Conservation (phyloP, 1,284 basidiomycete genomes). For the Leccinum fuscescens region DNA sequence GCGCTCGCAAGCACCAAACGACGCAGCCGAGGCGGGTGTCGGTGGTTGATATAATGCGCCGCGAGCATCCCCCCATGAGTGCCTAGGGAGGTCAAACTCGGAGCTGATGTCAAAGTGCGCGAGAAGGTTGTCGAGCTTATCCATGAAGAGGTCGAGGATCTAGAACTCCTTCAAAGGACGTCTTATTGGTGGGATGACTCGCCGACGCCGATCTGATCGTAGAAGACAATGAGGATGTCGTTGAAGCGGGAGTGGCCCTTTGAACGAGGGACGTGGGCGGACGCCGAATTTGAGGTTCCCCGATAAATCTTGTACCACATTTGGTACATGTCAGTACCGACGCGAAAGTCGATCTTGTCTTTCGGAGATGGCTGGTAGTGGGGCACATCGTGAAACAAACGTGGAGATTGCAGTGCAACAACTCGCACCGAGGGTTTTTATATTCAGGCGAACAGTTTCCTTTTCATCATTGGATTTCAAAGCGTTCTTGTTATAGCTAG, state of each 20-base stretch:
- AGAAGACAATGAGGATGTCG: no score
- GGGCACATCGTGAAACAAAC: not conserved
- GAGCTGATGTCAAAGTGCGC: constrained; percentile 36
- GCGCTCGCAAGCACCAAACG: constrained; percentile 24
- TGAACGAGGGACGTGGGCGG: constrained; percentile 39
- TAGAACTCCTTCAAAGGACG: constrained; percentile 38
- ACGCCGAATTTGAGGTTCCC: constrained; percentile 5
- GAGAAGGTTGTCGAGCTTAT: constrained; percentile 47
- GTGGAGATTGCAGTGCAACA: not conserved
- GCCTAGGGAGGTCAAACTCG: constrained; percentile 44
- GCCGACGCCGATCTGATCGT: constrained; percentile 49
- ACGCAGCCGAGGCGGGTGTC: constrained; percentile 44
- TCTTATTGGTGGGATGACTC: constrained; percentile 39
- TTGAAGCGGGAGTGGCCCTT: constrained; percentile 24
- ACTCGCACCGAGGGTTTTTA: not conserved
- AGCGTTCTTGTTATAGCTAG: no score
- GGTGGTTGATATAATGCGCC: constrained; percentile 33
- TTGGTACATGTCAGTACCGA: constrained; percentile 12
- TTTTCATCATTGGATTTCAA: not conserved
- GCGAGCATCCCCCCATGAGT: constrained; percentile 55
- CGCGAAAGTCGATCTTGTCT: constrained; percentile 8
- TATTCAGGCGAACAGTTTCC: not conserved
- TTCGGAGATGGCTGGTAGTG: constrained; percentile 14
- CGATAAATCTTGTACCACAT: constrained; percentile 23
- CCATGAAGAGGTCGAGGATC: constrained; percentile 48